A percentile compares a stretch with the other conserved stretches of the same genome.
phyloP scores from a whole-genome alignment of 2,329 filamentous ascomycete genomes.

The Chlorencoelia australis region DNA sequence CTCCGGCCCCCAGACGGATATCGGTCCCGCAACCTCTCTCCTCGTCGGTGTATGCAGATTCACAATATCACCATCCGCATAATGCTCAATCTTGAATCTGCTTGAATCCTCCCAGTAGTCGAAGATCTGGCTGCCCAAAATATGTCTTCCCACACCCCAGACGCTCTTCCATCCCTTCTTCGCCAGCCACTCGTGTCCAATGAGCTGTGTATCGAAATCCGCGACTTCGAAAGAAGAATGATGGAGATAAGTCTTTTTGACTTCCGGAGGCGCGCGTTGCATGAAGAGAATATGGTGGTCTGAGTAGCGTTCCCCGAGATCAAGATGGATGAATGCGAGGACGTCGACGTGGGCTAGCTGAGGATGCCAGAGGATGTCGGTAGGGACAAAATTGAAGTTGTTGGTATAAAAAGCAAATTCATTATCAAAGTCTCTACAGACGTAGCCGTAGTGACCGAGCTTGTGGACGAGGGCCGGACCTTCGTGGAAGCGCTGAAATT shows the following conservation, averaged over 20 bases:
- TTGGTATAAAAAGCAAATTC: constrained; percentile 30
- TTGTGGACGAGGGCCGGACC: constrained; percentile 27
- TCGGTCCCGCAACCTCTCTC: constrained; percentile 27
- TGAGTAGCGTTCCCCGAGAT: constrained; percentile 34
- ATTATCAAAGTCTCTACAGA: constrained; percentile 26
- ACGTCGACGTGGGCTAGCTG: constrained; percentile 23
- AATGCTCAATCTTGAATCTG: constrained; percentile 56
- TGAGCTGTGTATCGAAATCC: constrained; percentile 58
- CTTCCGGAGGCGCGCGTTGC: constrained; percentile 13
- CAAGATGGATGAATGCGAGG: constrained; percentile 42
- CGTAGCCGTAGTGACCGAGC: constrained; percentile 32
- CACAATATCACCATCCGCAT: constrained; percentile 58
- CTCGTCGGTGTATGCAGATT: constrained; percentile 39
- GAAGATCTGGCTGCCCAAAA: constrained; percentile 40
- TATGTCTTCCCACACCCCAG: constrained; percentile 62
- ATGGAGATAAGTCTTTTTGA: constrained; percentile 41
- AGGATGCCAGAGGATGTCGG: constrained; percentile 20
- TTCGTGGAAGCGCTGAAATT: constrained; percentile 27
- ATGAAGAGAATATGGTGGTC: constrained; percentile 48
- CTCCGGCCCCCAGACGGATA: constrained; percentile 7
- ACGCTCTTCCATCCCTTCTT: constrained; percentile 50
- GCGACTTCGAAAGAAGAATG: constrained; percentile 60
- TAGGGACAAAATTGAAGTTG: constrained; percentile 34
- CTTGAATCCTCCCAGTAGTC: constrained; percentile 37
- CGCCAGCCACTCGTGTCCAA: constrained; percentile 59